Evolutionary conservation across 2,329 filamentous ascomycete genomes (phyloP), one percentile per base, ranked within the genome.

Genomic region (Ophiobolus disseminans): DNA sequence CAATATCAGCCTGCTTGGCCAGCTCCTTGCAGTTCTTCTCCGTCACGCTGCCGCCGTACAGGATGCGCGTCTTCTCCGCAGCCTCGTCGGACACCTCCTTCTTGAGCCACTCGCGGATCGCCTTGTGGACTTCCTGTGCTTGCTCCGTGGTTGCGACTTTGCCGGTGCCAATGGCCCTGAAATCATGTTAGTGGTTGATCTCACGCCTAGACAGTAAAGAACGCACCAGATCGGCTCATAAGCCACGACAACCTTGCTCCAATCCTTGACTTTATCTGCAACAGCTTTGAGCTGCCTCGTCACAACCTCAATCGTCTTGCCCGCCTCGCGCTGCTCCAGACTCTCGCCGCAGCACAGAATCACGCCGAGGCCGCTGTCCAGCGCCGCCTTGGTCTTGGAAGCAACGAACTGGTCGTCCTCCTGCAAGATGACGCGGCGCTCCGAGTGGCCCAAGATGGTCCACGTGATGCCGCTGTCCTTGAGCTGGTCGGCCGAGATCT

Each of bases 11-110:
- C 85, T 97, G 86, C 82, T 91, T 93, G 74, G 89, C 86, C 68
- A 99, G 84, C 59, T 97, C 93, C 72, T 82, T 85, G 83, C 90
- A 95, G 86, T 99, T 99, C 89, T 97, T 97, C 84, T 96, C 94
- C 74, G 83, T 95, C 69, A 99, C 94, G 68, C 89, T 94, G 73
- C 94, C 94, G 62, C 94, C 94, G 78, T 99, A 99, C 73, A 99
- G 87, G 74, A 99, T 90, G 68, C 94, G 86, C 55, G 92, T 96
- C 79, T 88, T 86, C 58, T 96, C 91, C 37, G 91, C 86, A 48
- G 88, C 90, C 73, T 89, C 82, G 70, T 84, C 79, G 58, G 95
- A 90, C 65, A 92, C 83, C 69, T 86, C 83, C 71, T 86, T 85
- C 55, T 71, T 75, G 72, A 99, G 83, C 90, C 92, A 97, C 70